phyloP scores from a whole-genome alignment of 78 protist genomes.

The Planoprotostelium fungivorum region DNA sequence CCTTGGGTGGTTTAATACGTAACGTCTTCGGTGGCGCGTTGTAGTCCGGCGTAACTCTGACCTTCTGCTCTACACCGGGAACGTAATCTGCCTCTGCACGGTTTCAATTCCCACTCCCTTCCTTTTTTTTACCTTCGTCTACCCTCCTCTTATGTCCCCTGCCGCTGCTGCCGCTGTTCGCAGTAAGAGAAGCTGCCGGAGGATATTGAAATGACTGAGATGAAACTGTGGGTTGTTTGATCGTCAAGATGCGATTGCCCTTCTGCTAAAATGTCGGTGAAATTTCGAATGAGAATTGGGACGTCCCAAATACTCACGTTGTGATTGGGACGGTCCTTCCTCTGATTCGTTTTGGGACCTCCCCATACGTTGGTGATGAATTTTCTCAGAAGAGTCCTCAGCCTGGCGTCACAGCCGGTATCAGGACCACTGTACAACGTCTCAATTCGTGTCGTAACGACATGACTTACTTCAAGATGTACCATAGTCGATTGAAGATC shows the following conservation, averaged over 20 bases:
- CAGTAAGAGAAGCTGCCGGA: no score
- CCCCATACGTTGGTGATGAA: background rate
- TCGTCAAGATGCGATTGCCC: background rate
- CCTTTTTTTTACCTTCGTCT: no score
- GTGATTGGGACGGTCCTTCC: background rate
- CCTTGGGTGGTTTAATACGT: background rate
- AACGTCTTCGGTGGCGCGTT: background rate
- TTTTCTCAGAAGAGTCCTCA: background rate
- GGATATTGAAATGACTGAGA: no score
- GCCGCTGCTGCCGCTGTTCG: no score
- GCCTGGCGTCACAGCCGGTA: background rate
- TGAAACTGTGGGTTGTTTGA: no score
- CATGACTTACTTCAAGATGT: background rate
- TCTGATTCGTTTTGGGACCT: background rate
- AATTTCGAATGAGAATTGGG: background rate
- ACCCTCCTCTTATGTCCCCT: no score
- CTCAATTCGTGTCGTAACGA: no score
- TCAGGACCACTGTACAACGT: background rate
- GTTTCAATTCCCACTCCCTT: no score
- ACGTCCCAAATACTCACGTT: background rate
- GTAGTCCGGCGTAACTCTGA: background rate
- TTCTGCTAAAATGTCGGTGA: background rate
- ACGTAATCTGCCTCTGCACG: background rate
- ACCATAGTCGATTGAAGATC: background rate
- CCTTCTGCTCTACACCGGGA: background rate